Percentiles rank a stretch among this genome's conserved stretches.
Conservation (phyloP, 2,329 filamentous ascomycete species). For the Annulohypoxylon truncatum region DNA sequence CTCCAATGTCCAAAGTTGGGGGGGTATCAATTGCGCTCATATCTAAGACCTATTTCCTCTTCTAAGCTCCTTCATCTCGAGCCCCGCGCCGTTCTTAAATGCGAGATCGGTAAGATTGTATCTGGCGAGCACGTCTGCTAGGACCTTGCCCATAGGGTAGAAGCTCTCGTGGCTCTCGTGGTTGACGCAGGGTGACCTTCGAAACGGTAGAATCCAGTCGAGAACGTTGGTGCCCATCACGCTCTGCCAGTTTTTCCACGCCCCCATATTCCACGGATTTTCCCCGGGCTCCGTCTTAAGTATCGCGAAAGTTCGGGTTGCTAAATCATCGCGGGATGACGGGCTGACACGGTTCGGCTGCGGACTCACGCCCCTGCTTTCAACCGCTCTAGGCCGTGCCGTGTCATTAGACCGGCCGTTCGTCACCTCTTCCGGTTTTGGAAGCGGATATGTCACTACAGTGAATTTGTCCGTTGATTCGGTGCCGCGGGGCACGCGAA, state of each 20-base stretch:
- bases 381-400: conserved; percentile 1
- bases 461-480: conserved; percentile 56
- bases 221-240: conserved; percentile 79
- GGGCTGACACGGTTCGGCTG: conserved; percentile 24
- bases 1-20: conserved; percentile 41
- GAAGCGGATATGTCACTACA: conserved; percentile 70
- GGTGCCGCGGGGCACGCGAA: conserved; percentile 71
- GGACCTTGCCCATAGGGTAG: conserved; percentile 73
- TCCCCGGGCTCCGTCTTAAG: conserved; percentile 77
- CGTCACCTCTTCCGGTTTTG: conserved; percentile 40
- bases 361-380: conserved; percentile 16
- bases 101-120: conserved; percentile 50
- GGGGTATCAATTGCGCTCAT: conserved; percentile 40
- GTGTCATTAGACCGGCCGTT: conserved; percentile 35
- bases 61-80: conserved; percentile 49
- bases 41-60: conserved; percentile 27
- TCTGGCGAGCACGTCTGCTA: conserved; percentile 65
- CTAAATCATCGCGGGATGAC: conserved; percentile 57
- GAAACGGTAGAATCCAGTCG: conserved; percentile 86
- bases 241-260: conserved; percentile 76
- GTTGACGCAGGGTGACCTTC: conserved; percentile 76
- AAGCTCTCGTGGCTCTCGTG: conserved; percentile 75
- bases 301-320: conserved; percentile 80
- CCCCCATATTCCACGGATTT: conserved; percentile 86
- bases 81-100: conserved; percentile 38